Evolutionary conservation across 169 alveolate species (phyloP).

Genomic region (Plasmodium ovale): DNA sequence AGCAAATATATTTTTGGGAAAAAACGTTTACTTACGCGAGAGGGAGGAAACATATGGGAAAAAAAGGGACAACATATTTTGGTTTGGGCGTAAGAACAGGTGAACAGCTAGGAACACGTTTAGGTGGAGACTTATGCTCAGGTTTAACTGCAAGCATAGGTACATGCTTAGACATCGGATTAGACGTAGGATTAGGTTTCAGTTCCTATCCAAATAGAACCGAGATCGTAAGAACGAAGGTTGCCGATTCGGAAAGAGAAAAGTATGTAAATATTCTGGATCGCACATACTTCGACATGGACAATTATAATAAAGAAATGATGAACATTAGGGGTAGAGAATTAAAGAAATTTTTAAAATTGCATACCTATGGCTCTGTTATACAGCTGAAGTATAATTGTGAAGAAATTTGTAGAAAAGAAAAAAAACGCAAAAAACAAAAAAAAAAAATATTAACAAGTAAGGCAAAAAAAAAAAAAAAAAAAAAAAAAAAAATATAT

Average conservation of each 20-base stretch:
- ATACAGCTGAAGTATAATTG: conserved; percentile 64
- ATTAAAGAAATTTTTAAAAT: conserved; percentile 17
- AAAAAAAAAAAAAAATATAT: conserved; percentile 6
- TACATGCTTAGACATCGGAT: too few relatives aligned
- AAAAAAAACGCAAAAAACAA: not conserved
- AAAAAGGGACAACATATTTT: not conserved
- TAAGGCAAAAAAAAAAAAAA: conserved; percentile 1
- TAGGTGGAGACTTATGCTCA: not conserved
- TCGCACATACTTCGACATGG: conserved; percentile 27
- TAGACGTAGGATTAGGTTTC: too few relatives aligned
- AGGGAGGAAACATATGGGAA: not conserved
- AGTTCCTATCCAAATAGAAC: too few relatives aligned
- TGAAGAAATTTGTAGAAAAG: conserved; percentile 8
- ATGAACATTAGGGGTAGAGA: not conserved
- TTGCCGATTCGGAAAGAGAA: conserved; percentile 26
- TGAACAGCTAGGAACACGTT: not conserved
- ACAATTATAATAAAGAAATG: conserved; percentile 12
- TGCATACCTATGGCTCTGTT: conserved; percentile 57
- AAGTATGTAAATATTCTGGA: conserved; percentile 13
- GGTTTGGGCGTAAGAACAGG: not conserved
- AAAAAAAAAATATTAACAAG: not conserved
- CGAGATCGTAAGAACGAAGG: not conserved
- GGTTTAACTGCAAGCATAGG: too few relatives aligned
- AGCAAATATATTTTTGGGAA: not conserved
- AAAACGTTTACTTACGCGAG: not conserved